Base-by-base conservation (phyloP, 257 asterid genomes). In the Schizonepeta tenuifolia region DNA sequence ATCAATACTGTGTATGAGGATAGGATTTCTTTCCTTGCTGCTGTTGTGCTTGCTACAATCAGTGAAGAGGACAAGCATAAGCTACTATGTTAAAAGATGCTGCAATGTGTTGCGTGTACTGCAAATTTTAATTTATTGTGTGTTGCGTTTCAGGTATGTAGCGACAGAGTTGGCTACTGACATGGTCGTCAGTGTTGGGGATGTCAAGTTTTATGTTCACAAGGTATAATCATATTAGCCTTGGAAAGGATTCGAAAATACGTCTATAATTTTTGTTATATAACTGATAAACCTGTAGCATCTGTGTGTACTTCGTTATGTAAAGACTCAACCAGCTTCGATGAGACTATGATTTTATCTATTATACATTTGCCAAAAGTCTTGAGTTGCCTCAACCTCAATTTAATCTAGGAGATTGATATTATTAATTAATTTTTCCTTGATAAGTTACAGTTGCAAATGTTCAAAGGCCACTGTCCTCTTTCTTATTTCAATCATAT, bases 111-210 rank as follows among this genome's bases (percentile, higher is more conserved):
- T 28, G 0, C 1, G 46, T 66, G 54, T 31, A n/a, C 22, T 67
- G 72, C 68, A 12, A 17, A 68, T 72, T 72, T 50, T 69, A 47
- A 64, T 51, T n/a, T 53, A 35, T 31, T 6, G 33, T 56, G 21
- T 58, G 63, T 71, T 46, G 21, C 49, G 14, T 75, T 75, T 61
- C 84, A 84, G 88, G 76, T 84, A 84, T 51, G 88, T 84, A 31
- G 88, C 88, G 3, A 72, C 86, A 0, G 88, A 84, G 49, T 76
- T 84, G 79, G 86, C 82, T 76, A 73, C 82, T 9, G 88, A 84
- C 55, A 63, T 84, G 82, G 81, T 79, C 12, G 46, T 84, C 26
- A 76, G 50, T 40, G 75, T 84, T 18, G 88, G 86, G 13, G 86
- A 84, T 33, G 76, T 77, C 80, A 84, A 78, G 79, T 84, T 84